phyloP scores from a whole-genome alignment of 2,329 filamentous ascomycete species.

The Aspergillus amoenus region DNA sequence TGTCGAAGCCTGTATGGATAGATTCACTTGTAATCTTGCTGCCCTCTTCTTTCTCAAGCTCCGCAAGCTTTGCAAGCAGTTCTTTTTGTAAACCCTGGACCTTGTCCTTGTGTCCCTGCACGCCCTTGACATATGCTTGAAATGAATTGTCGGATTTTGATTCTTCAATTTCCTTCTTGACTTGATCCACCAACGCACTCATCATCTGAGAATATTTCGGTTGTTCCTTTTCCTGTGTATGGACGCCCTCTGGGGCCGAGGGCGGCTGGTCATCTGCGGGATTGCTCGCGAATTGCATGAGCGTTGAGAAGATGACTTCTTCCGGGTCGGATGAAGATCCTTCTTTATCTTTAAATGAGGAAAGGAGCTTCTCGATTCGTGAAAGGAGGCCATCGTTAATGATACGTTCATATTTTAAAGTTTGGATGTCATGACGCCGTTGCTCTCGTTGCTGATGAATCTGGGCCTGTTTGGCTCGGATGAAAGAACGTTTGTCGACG shows the following conservation, averaged over 20 bases:
- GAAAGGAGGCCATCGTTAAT: slow-evolving; percentile 88
- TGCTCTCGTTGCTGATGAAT: slow-evolving; percentile 89
- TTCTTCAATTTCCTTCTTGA: slow-evolving; percentile 81
- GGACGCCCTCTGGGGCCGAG: slow-evolving; percentile 73
- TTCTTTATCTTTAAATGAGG: slow-evolving; percentile 71
- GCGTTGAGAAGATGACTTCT: slow-evolving; percentile 81
- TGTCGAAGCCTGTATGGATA: slow-evolving; percentile 87
- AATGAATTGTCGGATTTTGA: slow-evolving; percentile 68
- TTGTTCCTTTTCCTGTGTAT: slow-evolving; percentile 70
- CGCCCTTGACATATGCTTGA: slow-evolving; percentile 73
- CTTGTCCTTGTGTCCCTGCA: slow-evolving; percentile 73
- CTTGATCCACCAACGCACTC: slow-evolving; percentile 90
- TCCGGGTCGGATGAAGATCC: slow-evolving; percentile 65
- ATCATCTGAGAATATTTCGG: slow-evolving; percentile 97
- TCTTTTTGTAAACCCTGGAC: slow-evolving; percentile 76
- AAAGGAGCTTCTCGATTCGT: slow-evolving; percentile 78
- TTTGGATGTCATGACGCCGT: slow-evolving; percentile 84
- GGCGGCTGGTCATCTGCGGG: slow-evolving; percentile 74
- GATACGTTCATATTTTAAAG: slow-evolving; percentile 81
- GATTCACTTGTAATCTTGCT: slow-evolving; percentile 93
- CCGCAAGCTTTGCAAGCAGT: slow-evolving; percentile 68
- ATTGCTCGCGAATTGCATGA: slow-evolving; percentile 77
- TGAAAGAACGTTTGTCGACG: slow-evolving; percentile 97
- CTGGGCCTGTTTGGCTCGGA: slow-evolving; percentile 95
- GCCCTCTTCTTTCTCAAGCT: slow-evolving; percentile 80